Conservation (phyloP, 495 filamentous ascomycete genomes). For the Talaromyces borbonicus region DNA sequence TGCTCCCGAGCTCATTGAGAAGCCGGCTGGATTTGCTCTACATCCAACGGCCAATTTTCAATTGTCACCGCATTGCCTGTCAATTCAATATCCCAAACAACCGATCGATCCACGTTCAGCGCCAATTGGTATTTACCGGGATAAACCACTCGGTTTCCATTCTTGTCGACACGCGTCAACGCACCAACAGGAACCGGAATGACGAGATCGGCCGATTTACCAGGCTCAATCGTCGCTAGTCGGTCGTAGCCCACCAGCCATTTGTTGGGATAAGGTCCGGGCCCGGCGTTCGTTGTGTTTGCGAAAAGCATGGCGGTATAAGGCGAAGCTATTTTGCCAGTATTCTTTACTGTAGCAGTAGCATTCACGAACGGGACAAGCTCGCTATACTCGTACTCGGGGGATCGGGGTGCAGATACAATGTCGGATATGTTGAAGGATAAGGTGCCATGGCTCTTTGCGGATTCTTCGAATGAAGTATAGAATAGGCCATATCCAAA, state of each 20-base stretch:
- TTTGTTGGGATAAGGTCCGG: slow-evolving; percentile 53
- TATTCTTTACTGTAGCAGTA: slow-evolving; percentile 39
- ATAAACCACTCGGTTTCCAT: slow-evolving; percentile 52
- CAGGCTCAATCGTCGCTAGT: slow-evolving; percentile 33
- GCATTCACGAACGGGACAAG: slow-evolving; percentile 37
- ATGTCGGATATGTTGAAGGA: slow-evolving; percentile 23
- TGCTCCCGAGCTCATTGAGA: too few relatives aligned
- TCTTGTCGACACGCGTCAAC: slow-evolving; percentile 46
- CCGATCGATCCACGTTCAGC: slow-evolving; percentile 39
- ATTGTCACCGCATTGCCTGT: slow-evolving; percentile 21
- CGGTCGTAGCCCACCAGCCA: slow-evolving; percentile 51
- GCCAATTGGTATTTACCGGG: slow-evolving; percentile 53
- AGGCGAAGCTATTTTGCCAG: slow-evolving; percentile 43
- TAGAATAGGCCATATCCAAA: slow-evolving; percentile 50
- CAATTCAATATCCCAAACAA: slow-evolving; percentile 20
- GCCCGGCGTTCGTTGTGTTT: slow-evolving; percentile 43
- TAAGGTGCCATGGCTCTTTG: background rate
- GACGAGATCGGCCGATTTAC: slow-evolving; percentile 20
- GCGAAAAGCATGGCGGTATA: slow-evolving; percentile 51
- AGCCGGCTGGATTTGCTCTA: slow-evolving; percentile 19
- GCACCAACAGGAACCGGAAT: slow-evolving; percentile 47
- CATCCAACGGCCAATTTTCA: slow-evolving; percentile 23
- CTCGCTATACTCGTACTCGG: slow-evolving; percentile 16
- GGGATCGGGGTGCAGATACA: slow-evolving; percentile 15
- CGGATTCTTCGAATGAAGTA: slow-evolving; percentile 31